phyloP scores from a whole-genome alignment of 179 eudicot genomes.

The Gypsophila paniculata region DNA sequence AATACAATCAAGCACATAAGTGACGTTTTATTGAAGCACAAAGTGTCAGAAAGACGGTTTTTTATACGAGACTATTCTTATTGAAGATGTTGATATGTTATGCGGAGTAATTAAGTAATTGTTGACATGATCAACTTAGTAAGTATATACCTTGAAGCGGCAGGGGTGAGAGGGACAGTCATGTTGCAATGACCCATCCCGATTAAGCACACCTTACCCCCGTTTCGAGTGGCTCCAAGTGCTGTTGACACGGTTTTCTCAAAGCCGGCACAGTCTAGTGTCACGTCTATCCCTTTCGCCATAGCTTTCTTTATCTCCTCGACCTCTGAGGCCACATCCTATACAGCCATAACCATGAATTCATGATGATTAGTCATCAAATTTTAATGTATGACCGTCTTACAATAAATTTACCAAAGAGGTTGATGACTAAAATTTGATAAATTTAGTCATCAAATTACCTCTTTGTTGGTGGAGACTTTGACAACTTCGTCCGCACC shows the following conservation, averaged over 20 bases:
- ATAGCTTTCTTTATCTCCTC: constrained; percentile 47
- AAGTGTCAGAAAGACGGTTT: no score
- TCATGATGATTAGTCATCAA: no score
- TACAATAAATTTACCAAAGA: no score
- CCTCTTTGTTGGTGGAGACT: constrained; percentile 44
- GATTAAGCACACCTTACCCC: constrained; percentile 77
- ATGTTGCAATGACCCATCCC: constrained; percentile 77
- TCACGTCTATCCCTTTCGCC: constrained; percentile 53
- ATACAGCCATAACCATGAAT: background rate
- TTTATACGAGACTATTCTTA: no score
- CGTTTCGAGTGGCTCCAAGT: constrained; percentile 52
- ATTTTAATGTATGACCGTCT: no score
- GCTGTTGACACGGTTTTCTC: constrained; percentile 74
- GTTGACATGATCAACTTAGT: background rate
- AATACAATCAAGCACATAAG: background rate
- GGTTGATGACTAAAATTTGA: no score
- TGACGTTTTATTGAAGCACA: background rate
- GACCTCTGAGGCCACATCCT: constrained; percentile 56
- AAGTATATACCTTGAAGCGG: constrained; percentile 57
- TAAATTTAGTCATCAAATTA: no score
- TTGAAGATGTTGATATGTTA: no score
- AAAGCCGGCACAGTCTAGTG: constrained; percentile 74
- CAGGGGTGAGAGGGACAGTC: constrained; percentile 75
- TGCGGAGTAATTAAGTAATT: background rate
- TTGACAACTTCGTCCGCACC: constrained; percentile 58